A percentile compares a stretch with the other conserved stretches of the same genome.
Conservation (phyloP, 306 rosid genomes). For the Luffa aegyptiaca region DNA sequence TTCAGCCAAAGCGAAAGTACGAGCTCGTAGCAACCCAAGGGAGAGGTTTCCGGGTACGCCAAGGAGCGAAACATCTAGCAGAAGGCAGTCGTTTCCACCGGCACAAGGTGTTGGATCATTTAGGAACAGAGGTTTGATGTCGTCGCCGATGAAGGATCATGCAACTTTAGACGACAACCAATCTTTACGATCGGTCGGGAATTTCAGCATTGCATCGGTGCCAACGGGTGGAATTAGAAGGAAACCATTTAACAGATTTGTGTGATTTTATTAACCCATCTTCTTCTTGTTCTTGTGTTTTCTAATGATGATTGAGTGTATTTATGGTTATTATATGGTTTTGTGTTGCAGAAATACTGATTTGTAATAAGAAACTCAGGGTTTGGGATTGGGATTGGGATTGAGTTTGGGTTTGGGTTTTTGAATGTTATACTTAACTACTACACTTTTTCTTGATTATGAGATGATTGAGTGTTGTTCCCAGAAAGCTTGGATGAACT, state of each 20-base stretch:
- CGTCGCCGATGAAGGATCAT: constrained; percentile 55
- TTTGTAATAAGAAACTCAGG: constrained; percentile 2
- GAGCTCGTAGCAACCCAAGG: constrained; percentile 64
- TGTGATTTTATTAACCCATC: constrained; percentile 39
- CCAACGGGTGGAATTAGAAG: constrained; percentile 59
- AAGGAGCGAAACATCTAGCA: constrained; percentile 45
- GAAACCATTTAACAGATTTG: constrained; percentile 97
- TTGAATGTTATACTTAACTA: neutral
- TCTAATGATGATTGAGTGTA: constrained; percentile 1
- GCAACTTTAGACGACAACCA: constrained; percentile 44
- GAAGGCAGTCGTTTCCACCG: constrained; percentile 75
- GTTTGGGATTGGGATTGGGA: neutral
- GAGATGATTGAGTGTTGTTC: neutral
- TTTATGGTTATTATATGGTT: constrained; percentile 1
- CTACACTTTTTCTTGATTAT: neutral
- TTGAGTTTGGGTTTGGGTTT: neutral
- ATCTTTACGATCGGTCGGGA: constrained; percentile 52
- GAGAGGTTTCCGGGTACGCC: constrained; percentile 74
- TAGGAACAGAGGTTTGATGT: constrained; percentile 59
- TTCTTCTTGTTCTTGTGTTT: constrained; percentile 1
- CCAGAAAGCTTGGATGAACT: neutral
- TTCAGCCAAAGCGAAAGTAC: constrained; percentile 71
- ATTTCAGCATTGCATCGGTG: constrained; percentile 68
- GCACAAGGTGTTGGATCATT: constrained; percentile 67
- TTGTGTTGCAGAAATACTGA: constrained; percentile 11